phyloP scores from a whole-genome alignment of 768 basidiomycete genomes.

The Asterophora parasitica region DNA sequence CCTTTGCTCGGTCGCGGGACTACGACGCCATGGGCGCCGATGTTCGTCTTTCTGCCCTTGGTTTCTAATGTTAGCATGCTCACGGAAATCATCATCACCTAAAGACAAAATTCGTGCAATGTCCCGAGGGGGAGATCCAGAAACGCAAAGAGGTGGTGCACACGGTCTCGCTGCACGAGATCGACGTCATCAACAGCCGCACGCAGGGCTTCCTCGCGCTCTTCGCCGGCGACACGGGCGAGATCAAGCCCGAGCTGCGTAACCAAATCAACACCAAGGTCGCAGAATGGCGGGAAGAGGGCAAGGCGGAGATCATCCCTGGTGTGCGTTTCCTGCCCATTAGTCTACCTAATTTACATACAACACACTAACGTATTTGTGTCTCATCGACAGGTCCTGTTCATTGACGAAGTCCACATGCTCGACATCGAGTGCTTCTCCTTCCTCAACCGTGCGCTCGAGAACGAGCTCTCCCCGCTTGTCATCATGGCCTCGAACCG shows the following conservation, averaged over 20 bases:
- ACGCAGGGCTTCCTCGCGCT: constrained; percentile 98
- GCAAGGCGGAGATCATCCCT: constrained; percentile 96
- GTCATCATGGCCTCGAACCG: constrained; percentile 99
- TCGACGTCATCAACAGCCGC: constrained; percentile 97
- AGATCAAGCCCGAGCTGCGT: constrained; percentile 95
- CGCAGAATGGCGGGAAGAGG: constrained; percentile 96
- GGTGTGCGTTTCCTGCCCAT: constrained; percentile 55
- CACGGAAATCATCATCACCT: not conserved
- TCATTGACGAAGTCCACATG: constrained; percentile 99
- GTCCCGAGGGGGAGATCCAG: constrained; percentile 97
- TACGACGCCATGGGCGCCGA: constrained; percentile 99
- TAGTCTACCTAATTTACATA: not conserved
- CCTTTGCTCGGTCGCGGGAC: constrained; percentile 94
- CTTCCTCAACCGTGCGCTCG: constrained; percentile 93
- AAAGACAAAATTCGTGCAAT: constrained; percentile 97
- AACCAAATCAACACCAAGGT: constrained; percentile 97
- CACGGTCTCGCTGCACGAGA: constrained; percentile 96
- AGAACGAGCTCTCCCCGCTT: constrained; percentile 87
- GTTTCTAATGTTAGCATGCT: constrained; percentile 4
- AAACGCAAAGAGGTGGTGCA: constrained; percentile 97
- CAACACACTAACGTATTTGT: not conserved
- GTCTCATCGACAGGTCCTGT: constrained; percentile 63
- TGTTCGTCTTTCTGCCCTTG: constrained; percentile 47
- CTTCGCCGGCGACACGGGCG: constrained; percentile 93
- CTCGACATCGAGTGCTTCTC: constrained; percentile 99